Evolutionary conservation across 306 rosid species (phyloP).

Genomic region (Oxytropis ochrocephala): DNA sequence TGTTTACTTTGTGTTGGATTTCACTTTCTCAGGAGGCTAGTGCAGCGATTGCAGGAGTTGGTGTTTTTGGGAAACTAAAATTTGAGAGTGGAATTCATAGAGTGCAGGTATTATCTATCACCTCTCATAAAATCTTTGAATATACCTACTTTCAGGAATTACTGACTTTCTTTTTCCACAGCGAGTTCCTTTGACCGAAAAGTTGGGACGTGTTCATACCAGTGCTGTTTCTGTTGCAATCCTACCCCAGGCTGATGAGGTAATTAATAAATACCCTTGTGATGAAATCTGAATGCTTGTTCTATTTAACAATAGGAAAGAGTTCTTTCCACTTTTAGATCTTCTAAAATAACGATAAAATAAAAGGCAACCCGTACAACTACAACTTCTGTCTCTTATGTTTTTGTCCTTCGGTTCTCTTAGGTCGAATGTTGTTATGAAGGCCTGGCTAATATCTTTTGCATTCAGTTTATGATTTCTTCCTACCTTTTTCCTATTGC

Average conservation of each 20-base stretch:
- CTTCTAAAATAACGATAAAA: not conserved
- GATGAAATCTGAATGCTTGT: not conserved
- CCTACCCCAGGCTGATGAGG: conserved; percentile 96
- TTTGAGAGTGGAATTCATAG: conserved; percentile 96
- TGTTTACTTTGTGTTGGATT: not conserved
- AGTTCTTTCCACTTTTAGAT: not conserved
- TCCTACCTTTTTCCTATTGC: not conserved
- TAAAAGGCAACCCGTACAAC: not conserved
- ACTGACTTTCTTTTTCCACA: conserved; percentile 33
- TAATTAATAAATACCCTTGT: conserved; percentile 31
- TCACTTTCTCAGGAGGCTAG: conserved; percentile 64
- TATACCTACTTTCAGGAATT: not conserved
- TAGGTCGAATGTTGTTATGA: not conserved
- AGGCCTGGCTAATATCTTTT: conserved; percentile 3
- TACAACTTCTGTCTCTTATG: not conserved
- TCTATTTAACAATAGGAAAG: not conserved
- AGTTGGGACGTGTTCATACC: conserved; percentile 85
- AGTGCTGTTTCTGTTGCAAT: conserved; percentile 97
- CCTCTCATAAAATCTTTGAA: conserved; percentile 12
- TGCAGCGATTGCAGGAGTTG: conserved; percentile 74
- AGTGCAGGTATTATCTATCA: conserved; percentile 61
- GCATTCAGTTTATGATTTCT: not conserved
- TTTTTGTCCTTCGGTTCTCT: not conserved
- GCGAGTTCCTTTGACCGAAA: conserved; percentile 95
- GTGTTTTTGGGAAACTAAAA: conserved; percentile 82